Conservation (phyloP, 176 grass and related monocot genomes). For the Musa beccarii region DNA sequence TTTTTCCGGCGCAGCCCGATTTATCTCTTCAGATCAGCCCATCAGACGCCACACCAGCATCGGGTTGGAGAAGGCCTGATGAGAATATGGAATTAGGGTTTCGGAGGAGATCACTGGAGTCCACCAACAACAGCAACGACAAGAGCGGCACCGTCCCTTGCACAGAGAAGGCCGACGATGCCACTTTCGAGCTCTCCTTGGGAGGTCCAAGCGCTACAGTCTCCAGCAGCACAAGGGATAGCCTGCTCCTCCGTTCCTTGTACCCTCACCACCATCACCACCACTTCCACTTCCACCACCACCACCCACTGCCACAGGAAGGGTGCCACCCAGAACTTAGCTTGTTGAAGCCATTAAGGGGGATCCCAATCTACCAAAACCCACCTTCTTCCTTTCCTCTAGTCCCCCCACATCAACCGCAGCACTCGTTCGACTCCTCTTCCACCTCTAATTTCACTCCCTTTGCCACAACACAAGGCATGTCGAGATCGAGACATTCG, state of each 20-base stretch:
- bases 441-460: background rate
- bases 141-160: background rate
- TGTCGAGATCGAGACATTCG: background rate
- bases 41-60: background rate
- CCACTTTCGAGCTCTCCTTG: background rate
- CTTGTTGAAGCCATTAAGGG: slow-evolving; percentile 13
- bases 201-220: background rate
- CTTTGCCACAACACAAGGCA: background rate
- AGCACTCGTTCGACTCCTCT: background rate
- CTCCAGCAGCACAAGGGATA: background rate
- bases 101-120: background rate
- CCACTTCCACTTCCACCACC: background rate
- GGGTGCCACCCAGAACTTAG: background rate
- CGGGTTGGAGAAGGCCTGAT: background rate
- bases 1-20: slow-evolving; percentile 12
- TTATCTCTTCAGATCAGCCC: slow-evolving; percentile 17
- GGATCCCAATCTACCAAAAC: slow-evolving; percentile 11
- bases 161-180: background rate
- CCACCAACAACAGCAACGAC: background rate
- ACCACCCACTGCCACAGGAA: background rate
- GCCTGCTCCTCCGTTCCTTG: background rate
- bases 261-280: background rate
- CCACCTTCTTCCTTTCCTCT: background rate
- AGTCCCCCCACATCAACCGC: background rate
- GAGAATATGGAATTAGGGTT: slow-evolving; percentile 10